phyloP scores from a whole-genome alignment of 1,284 basidiomycete species.

The Moesziomyces sp. region DNA sequence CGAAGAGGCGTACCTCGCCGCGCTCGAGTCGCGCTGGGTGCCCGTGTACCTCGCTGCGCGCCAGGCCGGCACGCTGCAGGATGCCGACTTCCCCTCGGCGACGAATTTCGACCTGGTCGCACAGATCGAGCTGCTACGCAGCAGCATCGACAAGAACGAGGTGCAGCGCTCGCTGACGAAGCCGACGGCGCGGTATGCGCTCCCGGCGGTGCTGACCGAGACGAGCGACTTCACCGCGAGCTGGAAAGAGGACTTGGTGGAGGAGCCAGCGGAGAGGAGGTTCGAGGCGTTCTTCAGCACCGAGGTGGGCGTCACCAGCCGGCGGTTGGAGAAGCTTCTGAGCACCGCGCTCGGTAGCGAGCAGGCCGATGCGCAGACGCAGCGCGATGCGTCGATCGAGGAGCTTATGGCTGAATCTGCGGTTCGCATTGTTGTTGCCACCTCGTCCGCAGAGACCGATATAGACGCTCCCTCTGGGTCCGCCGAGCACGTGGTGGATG shows the following conservation, averaged over 20 bases:
- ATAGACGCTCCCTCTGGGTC: not conserved
- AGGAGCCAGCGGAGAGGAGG: constrained; percentile 16
- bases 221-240: constrained; percentile 26
- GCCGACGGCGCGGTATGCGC: constrained; percentile 23
- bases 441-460: constrained; percentile 2
- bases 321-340: constrained; percentile 31
- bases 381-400: not conserved
- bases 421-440: constrained; percentile 30
- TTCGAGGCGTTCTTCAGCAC: constrained; percentile 21
- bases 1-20: constrained; percentile 78
- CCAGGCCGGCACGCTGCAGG: constrained; percentile 76
- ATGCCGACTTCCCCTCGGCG: constrained; percentile 76
- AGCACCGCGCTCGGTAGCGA: constrained; percentile 15
- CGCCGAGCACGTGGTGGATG: constrained; percentile 7
- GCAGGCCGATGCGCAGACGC: not conserved
- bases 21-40: constrained; percentile 84
- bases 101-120: constrained; percentile 79
- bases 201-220: constrained; percentile 26
- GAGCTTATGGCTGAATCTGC: constrained; percentile 33
- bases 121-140: constrained; percentile 80
- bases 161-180: constrained; percentile 42
- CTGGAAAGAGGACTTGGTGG: constrained; percentile 40
- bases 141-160: constrained; percentile 81
- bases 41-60: constrained; percentile 79
- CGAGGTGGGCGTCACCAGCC: constrained; percentile 31